phyloP scores from a whole-genome alignment of 1,139 yeast species.

The Hansenula sp. region DNA sequence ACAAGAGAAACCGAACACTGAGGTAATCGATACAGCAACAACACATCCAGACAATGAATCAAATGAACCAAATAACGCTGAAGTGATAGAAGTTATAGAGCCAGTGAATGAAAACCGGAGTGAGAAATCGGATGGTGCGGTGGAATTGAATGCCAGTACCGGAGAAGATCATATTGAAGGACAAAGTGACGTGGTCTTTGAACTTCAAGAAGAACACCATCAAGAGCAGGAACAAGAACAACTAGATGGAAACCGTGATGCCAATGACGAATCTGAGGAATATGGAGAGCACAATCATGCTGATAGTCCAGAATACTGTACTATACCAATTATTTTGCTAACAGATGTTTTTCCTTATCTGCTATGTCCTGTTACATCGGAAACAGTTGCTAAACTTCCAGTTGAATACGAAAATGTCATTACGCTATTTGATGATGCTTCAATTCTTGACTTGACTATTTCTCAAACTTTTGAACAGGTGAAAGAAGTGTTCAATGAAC shows the following conservation, averaged over 20 bases:
- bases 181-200: too few species aligned
- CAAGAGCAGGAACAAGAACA: too few species aligned
- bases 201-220: too few species aligned
- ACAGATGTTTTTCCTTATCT: constrained; percentile 18
- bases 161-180: too few species aligned
- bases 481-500: constrained; percentile 13
- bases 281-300: too few species aligned
- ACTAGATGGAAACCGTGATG: too few species aligned
- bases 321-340: constrained; percentile 18
- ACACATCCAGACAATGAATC: too few species aligned
- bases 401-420: constrained; percentile 10
- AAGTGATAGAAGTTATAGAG: too few species aligned
- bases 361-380: constrained; percentile 14
- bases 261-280: background rate
- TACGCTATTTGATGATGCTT: constrained; percentile 16
- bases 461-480: constrained; percentile 13
- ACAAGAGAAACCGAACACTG: constrained; percentile 1
- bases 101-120: too few species aligned
- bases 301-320: constrained; percentile 5
- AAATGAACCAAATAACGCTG: background rate
- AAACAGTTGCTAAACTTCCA: constrained; percentile 3
- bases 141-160: too few species aligned
- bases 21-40: too few species aligned
- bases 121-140: too few species aligned
- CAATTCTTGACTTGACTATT: constrained; percentile 9